phyloP scores from a whole-genome alignment of 306 rosid genomes.

The Rosa multiflora region DNA sequence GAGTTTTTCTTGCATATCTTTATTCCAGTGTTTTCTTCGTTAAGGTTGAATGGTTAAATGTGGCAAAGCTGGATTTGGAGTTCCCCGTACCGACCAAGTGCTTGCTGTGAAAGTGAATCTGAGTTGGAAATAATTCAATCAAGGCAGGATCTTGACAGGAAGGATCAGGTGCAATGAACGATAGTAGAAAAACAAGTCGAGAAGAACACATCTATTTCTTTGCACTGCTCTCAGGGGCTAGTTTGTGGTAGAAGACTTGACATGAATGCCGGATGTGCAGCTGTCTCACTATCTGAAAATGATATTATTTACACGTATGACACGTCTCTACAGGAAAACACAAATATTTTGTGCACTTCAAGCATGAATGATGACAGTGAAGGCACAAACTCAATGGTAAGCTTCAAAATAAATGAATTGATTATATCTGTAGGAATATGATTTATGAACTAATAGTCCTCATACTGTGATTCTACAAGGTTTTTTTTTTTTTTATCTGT shows the following conservation, averaged over 20 bases:
- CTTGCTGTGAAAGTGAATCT: slow-evolving; percentile 28
- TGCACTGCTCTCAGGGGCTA: slow-evolving; percentile 36
- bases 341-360: not conserved
- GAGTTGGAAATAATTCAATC: slow-evolving; percentile 37
- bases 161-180: slow-evolving; percentile 26
- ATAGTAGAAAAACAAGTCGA: slow-evolving; percentile 21
- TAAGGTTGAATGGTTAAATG: slow-evolving; percentile 67
- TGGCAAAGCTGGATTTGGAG: slow-evolving; percentile 56
- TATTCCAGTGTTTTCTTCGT: not conserved
- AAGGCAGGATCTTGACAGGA: slow-evolving; percentile 24
- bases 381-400: slow-evolving; percentile 43
- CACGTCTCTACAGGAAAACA: slow-evolving; percentile 25
- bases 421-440: not conserved
- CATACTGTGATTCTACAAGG: not conserved
- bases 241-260: slow-evolving; percentile 16
- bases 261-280: slow-evolving; percentile 19
- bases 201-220: slow-evolving; percentile 20
- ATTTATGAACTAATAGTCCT: not conserved
- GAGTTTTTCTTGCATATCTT: not conserved
- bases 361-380: slow-evolving; percentile 23
- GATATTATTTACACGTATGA: slow-evolving; percentile 3
- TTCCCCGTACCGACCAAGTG: slow-evolving; percentile 25
- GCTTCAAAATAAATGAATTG: not conserved
- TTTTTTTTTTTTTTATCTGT: too few species aligned
- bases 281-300: slow-evolving; percentile 23